Evolutionary conservation across 768 basidiomycete genomes (phyloP), one percentile per base, ranked within the genome.

Genomic region (Fistulinella prunicolor): DNA sequence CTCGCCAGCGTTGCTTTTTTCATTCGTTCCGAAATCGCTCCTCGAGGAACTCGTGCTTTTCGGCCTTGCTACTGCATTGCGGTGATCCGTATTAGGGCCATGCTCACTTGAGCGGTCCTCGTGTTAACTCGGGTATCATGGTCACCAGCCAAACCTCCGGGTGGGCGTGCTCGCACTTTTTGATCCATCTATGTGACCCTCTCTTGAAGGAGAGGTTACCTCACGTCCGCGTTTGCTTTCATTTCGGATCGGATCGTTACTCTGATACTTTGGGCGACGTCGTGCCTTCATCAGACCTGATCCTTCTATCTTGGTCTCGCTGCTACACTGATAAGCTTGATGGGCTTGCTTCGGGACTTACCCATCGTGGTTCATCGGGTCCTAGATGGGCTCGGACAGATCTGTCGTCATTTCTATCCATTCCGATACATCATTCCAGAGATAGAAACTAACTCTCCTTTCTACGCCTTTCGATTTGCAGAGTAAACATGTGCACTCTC

Each of bases 401-500:
- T 30, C 32, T 51, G 24, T 47, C 40, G 28, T 43, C 48, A 35
- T 45, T 21, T 42, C 30, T 37, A 22, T 12, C 13, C 32, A 40
- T 47, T 44, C n/a, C 35, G 24, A 17, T 30, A 9, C 38, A 37
- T 50, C 36, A n/a, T 17, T 42, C 29, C 30, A 17, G 36, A 42
- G 50, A 54, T 49, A 44, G 47, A 59, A 41, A 51, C 60, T 67
- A 44, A 69, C 48, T 13, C 12, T 14, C 10, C 2, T 32, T 46
- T 28, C 26, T 30, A 46, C 46, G 54, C 39, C 53, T 59, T 59
- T 59, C 30, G 47, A 55, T 59, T 54, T 62, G 58, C 67, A 91
- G 90, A 53, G 86, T 88, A 46, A 81, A 81, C 57, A 93, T 92
- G 89, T 93, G 90, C 71, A 85, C 80, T 43, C 78, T 94, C 29